phyloP scores from a whole-genome alignment of 306 rosid genomes.

The Cicer yamashitae region DNA sequence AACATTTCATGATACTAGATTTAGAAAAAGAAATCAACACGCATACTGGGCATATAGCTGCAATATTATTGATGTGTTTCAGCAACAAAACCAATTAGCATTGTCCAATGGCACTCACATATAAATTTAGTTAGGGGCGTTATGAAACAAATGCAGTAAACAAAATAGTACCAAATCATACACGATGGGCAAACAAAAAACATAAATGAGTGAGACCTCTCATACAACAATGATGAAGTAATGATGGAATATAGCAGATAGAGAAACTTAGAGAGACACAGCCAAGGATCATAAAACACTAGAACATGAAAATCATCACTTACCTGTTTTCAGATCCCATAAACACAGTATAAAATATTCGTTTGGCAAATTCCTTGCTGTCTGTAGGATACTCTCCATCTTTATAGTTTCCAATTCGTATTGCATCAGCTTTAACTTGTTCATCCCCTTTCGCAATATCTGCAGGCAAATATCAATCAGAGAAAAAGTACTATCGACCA shows the following conservation, averaged over 20 bases:
- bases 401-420: slow-evolving; percentile 85
- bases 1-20: slow-evolving; percentile 23
- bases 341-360: slow-evolving; percentile 83
- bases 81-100: slow-evolving; percentile 10
- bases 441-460: slow-evolving; percentile 90
- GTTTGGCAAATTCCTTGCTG: slow-evolving; percentile 87
- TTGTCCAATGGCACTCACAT: not conserved
- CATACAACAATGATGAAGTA: slow-evolving; percentile 15
- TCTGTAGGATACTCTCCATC: slow-evolving; percentile 87
- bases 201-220: slow-evolving; percentile 9
- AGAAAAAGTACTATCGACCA: slow-evolving; percentile 4
- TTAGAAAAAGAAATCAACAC: slow-evolving; percentile 15
- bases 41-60: slow-evolving; percentile 10
- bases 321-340: slow-evolving; percentile 99
- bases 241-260: slow-evolving; percentile 21
- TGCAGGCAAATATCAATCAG: slow-evolving; percentile 52
- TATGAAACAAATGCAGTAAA: not conserved
- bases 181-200: not conserved
- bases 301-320: slow-evolving; percentile 27
- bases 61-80: slow-evolving; percentile 20
- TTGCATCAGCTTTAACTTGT: slow-evolving; percentile 91
- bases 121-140: not conserved
- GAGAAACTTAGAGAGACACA: slow-evolving; percentile 21
- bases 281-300: slow-evolving; percentile 17
- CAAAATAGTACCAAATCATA: slow-evolving; percentile 22